Evolutionary conservation across 2,329 filamentous ascomycete genomes (phyloP), one percentile per base, ranked within the genome.

Genomic region (Trichoderma pleuroti): DNA sequence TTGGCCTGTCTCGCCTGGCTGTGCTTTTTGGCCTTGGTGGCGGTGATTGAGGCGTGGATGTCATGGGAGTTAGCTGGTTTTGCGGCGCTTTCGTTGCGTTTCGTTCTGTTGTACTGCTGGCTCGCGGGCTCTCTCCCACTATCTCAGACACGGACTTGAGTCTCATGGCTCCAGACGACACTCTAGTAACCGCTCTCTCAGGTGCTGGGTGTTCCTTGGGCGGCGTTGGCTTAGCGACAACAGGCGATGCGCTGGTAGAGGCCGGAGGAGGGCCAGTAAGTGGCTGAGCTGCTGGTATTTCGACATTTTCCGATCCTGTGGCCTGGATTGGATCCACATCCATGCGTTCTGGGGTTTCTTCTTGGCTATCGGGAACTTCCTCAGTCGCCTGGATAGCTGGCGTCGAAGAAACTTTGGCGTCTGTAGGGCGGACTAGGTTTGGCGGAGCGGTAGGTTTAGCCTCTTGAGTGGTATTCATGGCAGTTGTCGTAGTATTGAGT

Each of bases 71-170:
- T 4, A 83, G 75, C 49, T 81, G 82, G 49, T 76, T 78, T 24
- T 80, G 76, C 26, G 77, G 68, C 21, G 72, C 74, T 42, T 80
- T 80, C 7, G 72, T 73, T 7, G 72, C 73, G 11, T 74, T 73
- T 70, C 78, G 81, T 18, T 85, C 84, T 9, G 77, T 78, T 75
- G 54, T 54, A 77, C 74, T 76, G 4, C 74, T 72, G 36, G 77
- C 77, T 49, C 76, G 81, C 52, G 87, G 84, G 21, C 84, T 85
- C 71, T 88, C 89, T 66, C 88, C 90, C 7, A 93, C 83, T 54
- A 93, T 92, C 78, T 93, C 91, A 21, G 88, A 91, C 5, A 92
- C 90, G 6, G 91, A 92, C 76, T 92, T 93, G 66, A 91, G 88
- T 72, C 88, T 85, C 74, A 93, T 88, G 3, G 90, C 88, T 54